Percentiles rank a stretch among this genome's conserved stretches.
phyloP scores from a whole-genome alignment of 129 eudicot genomes.

The Chrysanthemum lavandulifolium region DNA sequence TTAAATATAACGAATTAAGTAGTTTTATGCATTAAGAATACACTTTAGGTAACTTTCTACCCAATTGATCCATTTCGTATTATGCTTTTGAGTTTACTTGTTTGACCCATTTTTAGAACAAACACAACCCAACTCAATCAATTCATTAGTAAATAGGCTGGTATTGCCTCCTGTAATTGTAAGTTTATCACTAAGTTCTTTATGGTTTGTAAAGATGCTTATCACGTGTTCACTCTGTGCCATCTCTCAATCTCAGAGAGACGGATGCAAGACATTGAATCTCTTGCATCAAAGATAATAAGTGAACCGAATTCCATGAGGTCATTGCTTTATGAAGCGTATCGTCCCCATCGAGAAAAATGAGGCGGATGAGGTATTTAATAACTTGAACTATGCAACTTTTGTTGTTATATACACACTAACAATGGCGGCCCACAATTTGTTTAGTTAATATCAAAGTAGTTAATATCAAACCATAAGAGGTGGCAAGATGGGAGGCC shows the following conservation, averaged over 20 bases:
- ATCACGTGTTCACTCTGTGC: constrained; percentile 29
- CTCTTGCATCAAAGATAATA: constrained; percentile 71
- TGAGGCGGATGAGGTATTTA: constrained; percentile 80
- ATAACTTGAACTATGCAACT: background rate
- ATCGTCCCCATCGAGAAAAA: constrained; percentile 51
- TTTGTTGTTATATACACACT: background rate
- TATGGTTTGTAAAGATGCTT: constrained; percentile 8
- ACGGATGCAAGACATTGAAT: constrained; percentile 81
- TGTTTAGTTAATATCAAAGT: background rate
- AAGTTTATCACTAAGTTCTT: constrained; percentile 12
- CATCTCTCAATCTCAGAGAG: constrained; percentile 81
- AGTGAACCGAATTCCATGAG: constrained; percentile 77
- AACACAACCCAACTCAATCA: too few species aligned
- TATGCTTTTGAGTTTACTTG: too few species aligned
- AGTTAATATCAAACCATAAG: too few species aligned
- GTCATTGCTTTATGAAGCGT: constrained; percentile 54
- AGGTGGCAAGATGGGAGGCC: too few species aligned
- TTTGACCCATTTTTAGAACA: too few species aligned
- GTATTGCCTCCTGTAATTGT: too few species aligned
- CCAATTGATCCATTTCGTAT: too few species aligned
- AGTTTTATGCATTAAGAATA: too few species aligned
- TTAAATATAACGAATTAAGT: too few species aligned
- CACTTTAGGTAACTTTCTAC: too few species aligned
- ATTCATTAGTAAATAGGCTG: too few species aligned
- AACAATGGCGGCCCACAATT: background rate